Evolutionary conservation across 2,329 filamentous ascomycete species (phyloP).

Genomic region (Botryotinia calthae): DNA sequence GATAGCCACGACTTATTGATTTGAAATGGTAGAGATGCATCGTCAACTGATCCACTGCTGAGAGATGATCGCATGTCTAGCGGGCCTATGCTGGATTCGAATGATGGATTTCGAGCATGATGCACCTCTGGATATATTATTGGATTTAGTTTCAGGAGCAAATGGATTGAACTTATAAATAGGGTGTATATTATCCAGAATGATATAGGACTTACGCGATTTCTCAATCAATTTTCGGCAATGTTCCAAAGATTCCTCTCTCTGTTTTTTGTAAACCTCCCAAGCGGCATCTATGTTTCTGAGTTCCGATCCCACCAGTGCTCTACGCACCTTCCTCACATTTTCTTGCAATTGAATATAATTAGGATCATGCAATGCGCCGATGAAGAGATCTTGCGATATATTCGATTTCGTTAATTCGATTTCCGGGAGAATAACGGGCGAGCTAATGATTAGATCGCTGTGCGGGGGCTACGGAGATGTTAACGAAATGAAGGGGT

Average conservation of each 20-base stretch:
- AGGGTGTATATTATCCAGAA: neutral
- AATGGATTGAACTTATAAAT: neutral
- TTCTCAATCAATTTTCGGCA: slow-evolving; percentile 45
- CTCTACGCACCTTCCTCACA: slow-evolving; percentile 31
- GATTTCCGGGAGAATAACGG: slow-evolving; percentile 26
- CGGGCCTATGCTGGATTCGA: slow-evolving; percentile 30
- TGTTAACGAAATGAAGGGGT: slow-evolving; percentile 15
- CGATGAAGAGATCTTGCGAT: slow-evolving; percentile 32
- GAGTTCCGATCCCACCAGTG: slow-evolving; percentile 26
- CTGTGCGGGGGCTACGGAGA: slow-evolving; percentile 24
- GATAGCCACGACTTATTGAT: slow-evolving; percentile 39
- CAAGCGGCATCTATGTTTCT: slow-evolving; percentile 46
- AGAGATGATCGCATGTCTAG: slow-evolving; percentile 30
- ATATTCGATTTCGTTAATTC: slow-evolving; percentile 29
- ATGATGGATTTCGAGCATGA: slow-evolving; percentile 26
- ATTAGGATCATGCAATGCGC: slow-evolving; percentile 33
- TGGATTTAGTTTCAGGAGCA: neutral
- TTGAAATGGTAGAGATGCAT: slow-evolving; percentile 31
- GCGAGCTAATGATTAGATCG: slow-evolving; percentile 29
- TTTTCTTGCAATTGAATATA: slow-evolving; percentile 36
- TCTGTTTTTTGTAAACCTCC: slow-evolving; percentile 45
- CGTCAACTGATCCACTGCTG: slow-evolving; percentile 32
- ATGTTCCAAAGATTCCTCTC: slow-evolving; percentile 43
- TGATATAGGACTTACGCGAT: slow-evolving; percentile 38
- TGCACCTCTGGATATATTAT: slow-evolving; percentile 23